Evolutionary conservation across 192 early-diverging fungal species (phyloP).

Genomic region (Funneliformis mosseae): DNA sequence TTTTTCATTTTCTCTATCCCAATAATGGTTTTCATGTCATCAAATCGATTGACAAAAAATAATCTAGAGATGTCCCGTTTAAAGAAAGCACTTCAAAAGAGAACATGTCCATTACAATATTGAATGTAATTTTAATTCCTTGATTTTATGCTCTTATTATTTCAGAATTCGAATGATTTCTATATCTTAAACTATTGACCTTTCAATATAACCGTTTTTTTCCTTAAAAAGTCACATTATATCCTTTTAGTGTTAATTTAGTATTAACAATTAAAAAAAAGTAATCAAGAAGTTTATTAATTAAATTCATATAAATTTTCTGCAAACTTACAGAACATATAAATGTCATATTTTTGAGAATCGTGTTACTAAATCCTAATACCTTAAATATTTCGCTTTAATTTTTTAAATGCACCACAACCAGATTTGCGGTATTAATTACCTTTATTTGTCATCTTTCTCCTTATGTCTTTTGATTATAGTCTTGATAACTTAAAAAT

Average conservation of each 20-base stretch:
- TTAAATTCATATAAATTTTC: background rate
- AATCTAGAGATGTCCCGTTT: background rate
- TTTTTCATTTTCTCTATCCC: background rate
- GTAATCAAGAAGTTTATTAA: too few relatives aligned
- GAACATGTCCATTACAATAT: slow-evolving; percentile 4
- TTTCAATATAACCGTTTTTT: background rate
- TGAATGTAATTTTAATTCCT: background rate
- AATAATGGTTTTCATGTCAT: background rate
- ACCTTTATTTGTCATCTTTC: background rate
- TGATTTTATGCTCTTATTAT: background rate
- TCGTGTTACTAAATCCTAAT: too few relatives aligned
- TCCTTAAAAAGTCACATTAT: slow-evolving; percentile 13
- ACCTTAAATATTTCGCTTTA: too few relatives aligned
- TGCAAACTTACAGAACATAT: too few relatives aligned
- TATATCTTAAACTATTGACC: background rate
- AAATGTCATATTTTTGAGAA: too few relatives aligned
- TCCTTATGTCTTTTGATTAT: background rate
- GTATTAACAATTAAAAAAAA: slow-evolving; percentile 9
- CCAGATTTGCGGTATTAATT: background rate
- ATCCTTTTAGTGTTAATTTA: background rate
- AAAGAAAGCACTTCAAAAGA: background rate
- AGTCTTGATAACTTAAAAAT: background rate
- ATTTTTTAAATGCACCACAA: too few relatives aligned
- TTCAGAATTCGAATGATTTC: slow-evolving; percentile 10
- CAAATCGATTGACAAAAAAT: background rate